Conservation (phyloP, 2,329 filamentous ascomycete genomes). For the Phialocephala subalpina region DNA sequence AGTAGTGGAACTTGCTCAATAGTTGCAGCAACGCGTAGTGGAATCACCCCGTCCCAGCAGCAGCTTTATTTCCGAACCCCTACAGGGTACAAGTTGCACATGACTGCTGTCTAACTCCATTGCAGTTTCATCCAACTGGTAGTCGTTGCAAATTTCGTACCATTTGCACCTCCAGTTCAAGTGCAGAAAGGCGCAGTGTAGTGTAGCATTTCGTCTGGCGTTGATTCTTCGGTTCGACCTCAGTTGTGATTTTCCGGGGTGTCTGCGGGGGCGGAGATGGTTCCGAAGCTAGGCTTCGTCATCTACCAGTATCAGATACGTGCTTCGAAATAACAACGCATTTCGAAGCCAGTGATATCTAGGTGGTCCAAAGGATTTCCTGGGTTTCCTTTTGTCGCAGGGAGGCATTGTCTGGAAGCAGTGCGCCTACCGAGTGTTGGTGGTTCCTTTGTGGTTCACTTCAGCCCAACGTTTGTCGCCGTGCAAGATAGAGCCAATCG, state of each 20-base stretch:
- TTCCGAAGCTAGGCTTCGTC: constrained; percentile 1
- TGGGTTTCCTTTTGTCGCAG: not conserved
- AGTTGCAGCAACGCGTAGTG: not conserved
- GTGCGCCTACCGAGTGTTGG: not conserved
- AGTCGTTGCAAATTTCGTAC: not conserved
- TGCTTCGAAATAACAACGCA: not conserved
- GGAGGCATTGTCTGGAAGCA: not conserved
- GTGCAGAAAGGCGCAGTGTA: not conserved
- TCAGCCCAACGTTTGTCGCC: not conserved
- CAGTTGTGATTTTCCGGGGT: not conserved
- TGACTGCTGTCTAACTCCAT: not conserved
- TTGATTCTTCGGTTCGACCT: not conserved
- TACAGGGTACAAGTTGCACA: not conserved
- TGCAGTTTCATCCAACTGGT: no score
- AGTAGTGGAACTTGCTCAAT: constrained; percentile 4
- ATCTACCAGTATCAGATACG: not conserved
- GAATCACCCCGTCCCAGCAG: not conserved
- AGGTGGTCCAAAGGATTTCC: not conserved
- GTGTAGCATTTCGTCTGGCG: not conserved
- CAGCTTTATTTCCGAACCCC: constrained; percentile 3
- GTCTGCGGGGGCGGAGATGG: not conserved
- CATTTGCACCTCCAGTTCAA: not conserved
- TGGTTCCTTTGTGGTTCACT: not conserved
- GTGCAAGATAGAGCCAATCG: constrained; percentile 1
- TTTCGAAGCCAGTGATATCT: not conserved